A percentile compares a stretch with the other conserved stretches of the same genome.
These are phyloP conservation scores for Ailanthus altissimus DNA, from an alignment of 345 rosid species.

Conservation along the genomic window DNA sequence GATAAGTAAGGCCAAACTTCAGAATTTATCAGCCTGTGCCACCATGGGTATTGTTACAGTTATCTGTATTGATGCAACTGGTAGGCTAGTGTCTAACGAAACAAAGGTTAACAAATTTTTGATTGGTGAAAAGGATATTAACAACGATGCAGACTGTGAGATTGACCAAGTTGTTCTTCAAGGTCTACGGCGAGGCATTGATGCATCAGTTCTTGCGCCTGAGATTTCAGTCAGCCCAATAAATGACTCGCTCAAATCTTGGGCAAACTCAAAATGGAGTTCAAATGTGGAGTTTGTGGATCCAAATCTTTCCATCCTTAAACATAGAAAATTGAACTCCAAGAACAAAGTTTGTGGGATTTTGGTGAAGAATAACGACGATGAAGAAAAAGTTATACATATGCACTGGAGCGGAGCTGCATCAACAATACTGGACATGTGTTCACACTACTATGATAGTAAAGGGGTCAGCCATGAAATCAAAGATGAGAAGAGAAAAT, in stretches of 20 bases:
- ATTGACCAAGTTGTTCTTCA: constrained; percentile 16
- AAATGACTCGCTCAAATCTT: constrained; percentile 6
- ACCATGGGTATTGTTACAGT: constrained; percentile 31
- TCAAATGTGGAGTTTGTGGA: constrained; percentile 11
- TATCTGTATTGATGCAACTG: constrained; percentile 24
- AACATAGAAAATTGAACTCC: neutral
- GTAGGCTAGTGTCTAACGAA: constrained; percentile 5
- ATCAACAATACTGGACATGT: constrained; percentile 21
- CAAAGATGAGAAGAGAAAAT: neutral
- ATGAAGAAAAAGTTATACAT: constrained; percentile 11
- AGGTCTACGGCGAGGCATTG: constrained; percentile 24
- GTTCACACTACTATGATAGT: constrained; percentile 29
- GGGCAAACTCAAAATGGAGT: constrained; percentile 21
- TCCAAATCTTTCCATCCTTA: constrained; percentile 5
- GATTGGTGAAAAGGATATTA: constrained; percentile 19
- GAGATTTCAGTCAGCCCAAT: neutral
- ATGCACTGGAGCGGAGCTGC: constrained; percentile 35
- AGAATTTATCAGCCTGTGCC: constrained; percentile 31
- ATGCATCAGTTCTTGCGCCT: constrained; percentile 9
- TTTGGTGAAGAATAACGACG: constrained; percentile 14
- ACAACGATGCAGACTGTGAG: constrained; percentile 1
- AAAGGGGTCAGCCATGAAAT: constrained; percentile 17
- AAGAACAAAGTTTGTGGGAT: constrained; percentile 1
- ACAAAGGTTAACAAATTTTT: constrained; percentile 16
- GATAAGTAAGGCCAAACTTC: constrained; percentile 12